Base-by-base conservation (phyloP, 495 filamentous ascomycete genomes). In the Daldinia vernicosa region DNA sequence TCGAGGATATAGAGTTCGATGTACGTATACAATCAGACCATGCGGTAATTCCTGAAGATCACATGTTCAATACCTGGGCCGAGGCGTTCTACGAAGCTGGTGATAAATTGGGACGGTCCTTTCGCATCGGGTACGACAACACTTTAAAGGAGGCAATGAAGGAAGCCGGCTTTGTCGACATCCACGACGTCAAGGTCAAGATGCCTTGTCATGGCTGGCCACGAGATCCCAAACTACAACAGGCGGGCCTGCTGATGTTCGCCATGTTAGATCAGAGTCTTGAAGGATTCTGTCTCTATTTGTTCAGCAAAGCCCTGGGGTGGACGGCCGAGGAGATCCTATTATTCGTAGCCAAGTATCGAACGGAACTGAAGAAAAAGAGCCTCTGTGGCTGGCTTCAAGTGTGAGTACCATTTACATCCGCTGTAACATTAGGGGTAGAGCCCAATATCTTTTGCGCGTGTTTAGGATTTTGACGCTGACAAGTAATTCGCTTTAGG, bases 241-340 rank as follows among this genome's bases (percentile, higher is more conserved):
- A 66, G 32, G 63, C 63, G 1, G 63, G 63, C n/a, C 28, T 66
- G 32, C 24, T 66, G 8, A 26, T 66, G 15, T 66, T 50, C 6
- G 63, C 63, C 2, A 66, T 59, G 63, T 32, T 66, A 24, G 63
- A 66, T 12, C 63, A 66, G 40, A 66, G 63, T 32, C 32, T 59
- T n/a, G 63, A 66, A 28, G 63, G 63, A 2, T 59, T 66, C 30
- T 35, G 63, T 8, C 40, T 66, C 1, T 66, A 59, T 43, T 22
- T 66, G 14, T 28, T 66, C 4, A 66, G 53, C 8, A 66, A 66
- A 32, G 30, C 55, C 11, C 9, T 66, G 2, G 63, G 54, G 6
- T 66, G 63, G 63, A 37, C 53, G 3, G 63, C 30, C 0, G 63
- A 66, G 30, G 63, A 66, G 32, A 52, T 59, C 6, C 54, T 66